Evolutionary conservation across 495 filamentous ascomycete genomes (phyloP).

Genomic region (Aspergillus coremiiformis): DNA sequence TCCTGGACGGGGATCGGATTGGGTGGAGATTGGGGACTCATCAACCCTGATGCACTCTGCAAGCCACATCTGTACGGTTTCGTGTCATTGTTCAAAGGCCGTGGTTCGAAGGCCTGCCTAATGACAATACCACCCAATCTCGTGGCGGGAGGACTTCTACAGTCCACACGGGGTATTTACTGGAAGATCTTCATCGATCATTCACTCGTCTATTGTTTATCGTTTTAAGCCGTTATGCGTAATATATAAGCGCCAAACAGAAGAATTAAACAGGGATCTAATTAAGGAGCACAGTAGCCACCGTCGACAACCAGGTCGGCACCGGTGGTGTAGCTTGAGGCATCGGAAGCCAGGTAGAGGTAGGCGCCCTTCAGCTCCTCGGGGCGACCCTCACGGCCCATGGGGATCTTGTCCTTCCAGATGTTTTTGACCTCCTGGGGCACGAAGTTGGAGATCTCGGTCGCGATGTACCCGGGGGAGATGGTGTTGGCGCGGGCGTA

Average conservation of each 20-base stretch:
- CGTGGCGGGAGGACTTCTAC: too few species aligned
- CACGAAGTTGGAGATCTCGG: constrained; percentile 72
- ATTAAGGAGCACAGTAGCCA: constrained; percentile 36
- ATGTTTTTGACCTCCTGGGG: constrained; percentile 61
- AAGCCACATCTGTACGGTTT: constrained; percentile 6
- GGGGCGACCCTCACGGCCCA: constrained; percentile 52
- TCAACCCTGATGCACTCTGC: too few species aligned
- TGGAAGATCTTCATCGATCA: background rate
- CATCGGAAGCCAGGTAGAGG: constrained; percentile 81
- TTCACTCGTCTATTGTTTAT: background rate
- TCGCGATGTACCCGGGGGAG: constrained; percentile 82
- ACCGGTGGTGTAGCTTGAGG: constrained; percentile 76
- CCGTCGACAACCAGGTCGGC: constrained; percentile 68
- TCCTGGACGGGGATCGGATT: too few species aligned
- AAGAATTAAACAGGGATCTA: background rate
- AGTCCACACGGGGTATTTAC: too few species aligned
- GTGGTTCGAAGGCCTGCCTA: too few species aligned
- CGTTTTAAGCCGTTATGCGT: background rate
- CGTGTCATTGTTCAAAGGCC: background rate
- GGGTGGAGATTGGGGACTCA: too few species aligned
- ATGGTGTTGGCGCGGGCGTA: constrained; percentile 79
- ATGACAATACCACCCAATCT: too few species aligned
- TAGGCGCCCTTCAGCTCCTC: constrained; percentile 84
- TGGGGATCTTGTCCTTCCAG: constrained; percentile 75
- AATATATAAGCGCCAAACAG: background rate